Conservation (phyloP, 1,284 basidiomycete species). For the Amylostereum chailletii region DNA sequence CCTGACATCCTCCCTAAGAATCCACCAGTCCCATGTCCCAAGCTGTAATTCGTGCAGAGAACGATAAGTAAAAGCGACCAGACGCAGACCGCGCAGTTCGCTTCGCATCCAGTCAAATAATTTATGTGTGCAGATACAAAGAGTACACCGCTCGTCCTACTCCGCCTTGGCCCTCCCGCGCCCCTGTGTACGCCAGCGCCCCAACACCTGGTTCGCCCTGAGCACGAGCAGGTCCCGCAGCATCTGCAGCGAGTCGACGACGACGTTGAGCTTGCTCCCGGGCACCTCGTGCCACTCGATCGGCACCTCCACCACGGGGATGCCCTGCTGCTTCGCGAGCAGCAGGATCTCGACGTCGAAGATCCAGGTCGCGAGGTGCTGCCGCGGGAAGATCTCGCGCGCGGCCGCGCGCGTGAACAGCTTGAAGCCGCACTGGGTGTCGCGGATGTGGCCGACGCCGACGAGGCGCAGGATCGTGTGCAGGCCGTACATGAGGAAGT, state of each 20-base stretch:
- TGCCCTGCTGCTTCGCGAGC: constrained; percentile 67
- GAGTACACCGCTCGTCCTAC: neutral
- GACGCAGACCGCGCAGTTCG: too few species aligned
- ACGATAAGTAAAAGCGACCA: too few species aligned
- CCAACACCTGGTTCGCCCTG: constrained; percentile 73
- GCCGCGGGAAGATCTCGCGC: constrained; percentile 71
- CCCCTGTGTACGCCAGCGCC: constrained; percentile 39
- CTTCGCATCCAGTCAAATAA: too few species aligned
- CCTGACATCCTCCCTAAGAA: too few species aligned
- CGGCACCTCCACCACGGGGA: constrained; percentile 79
- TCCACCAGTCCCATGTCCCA: too few species aligned
- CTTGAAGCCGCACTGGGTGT: constrained; percentile 97
- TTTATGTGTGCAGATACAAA: too few species aligned
- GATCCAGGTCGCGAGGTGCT: constrained; percentile 86
- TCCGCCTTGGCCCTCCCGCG: constrained; percentile 6
- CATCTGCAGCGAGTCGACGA: constrained; percentile 83
- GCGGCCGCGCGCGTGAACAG: constrained; percentile 80
- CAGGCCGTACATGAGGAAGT: constrained; percentile 87
- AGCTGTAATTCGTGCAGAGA: too few species aligned
- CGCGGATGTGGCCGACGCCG: constrained; percentile 80
- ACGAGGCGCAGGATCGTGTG: constrained; percentile 79
- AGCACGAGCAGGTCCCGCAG: constrained; percentile 80
- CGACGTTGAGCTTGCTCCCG: constrained; percentile 84
- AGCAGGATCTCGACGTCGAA: constrained; percentile 94
- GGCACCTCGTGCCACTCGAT: constrained; percentile 89